Evolutionary conservation across 225 moss, liverwort and hornwort genomes (phyloP).

Genomic region (Climacium dendroides): DNA sequence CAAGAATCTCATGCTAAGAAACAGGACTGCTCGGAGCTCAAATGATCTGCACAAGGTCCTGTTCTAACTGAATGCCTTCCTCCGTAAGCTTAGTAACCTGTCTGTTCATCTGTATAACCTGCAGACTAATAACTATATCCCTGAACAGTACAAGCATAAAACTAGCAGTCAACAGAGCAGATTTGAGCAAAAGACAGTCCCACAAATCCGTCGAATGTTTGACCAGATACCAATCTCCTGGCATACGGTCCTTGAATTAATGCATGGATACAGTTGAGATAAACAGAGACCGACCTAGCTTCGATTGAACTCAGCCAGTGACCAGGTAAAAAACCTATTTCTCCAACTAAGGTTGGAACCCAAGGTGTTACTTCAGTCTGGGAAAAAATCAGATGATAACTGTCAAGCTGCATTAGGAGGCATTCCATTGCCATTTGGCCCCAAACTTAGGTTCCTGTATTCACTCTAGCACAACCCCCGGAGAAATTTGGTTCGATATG

Average conservation of each 20-base stretch:
- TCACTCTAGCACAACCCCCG: neutral
- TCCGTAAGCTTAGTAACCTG: neutral
- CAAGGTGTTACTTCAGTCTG: neutral
- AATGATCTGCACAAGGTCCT: neutral
- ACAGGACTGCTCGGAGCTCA: neutral
- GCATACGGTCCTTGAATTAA: neutral
- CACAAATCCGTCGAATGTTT: neutral
- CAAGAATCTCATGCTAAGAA: neutral
- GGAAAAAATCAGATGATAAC: constrained; percentile 6
- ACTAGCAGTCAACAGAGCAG: neutral
- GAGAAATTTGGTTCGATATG: neutral
- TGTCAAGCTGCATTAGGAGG: neutral
- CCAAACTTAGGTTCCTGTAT: neutral
- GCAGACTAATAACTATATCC: neutral
- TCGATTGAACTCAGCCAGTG: neutral
- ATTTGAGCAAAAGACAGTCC: neutral
- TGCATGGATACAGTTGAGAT: neutral
- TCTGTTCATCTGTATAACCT: neutral
- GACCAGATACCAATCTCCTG: neutral
- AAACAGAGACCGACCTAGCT: neutral
- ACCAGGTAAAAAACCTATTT: neutral
- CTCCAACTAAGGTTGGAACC: constrained; percentile 2
- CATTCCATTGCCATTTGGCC: neutral
- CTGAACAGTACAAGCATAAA: neutral
- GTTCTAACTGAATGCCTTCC: neutral